Evolutionary conservation across 2,329 filamentous ascomycete species (phyloP), one percentile per base, ranked within the genome.

Genomic region (Apiospora sp.): DNA sequence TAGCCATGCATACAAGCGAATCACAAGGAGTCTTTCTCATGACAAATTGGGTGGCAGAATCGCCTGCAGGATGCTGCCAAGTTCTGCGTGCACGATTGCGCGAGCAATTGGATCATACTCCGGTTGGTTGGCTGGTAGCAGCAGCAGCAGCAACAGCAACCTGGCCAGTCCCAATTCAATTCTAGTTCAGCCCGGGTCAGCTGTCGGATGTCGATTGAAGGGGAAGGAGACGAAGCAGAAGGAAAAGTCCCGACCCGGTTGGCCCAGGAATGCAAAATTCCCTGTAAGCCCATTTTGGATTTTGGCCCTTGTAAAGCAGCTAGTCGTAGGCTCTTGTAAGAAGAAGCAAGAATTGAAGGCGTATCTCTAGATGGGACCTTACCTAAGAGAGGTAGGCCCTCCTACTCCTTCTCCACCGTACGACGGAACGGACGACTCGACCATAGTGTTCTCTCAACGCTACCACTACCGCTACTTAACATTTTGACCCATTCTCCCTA

Each of bases 251-350:
- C 58, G 10, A 41, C 44, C 67, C 44, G 44, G 67, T 69, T 69
- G 67, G 67, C 67, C 67, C 44, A 69, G 67, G 67, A 69, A 69
- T 69, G 67, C 67, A 49, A 69, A 69, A 49, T 69, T 46, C 43
- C 30, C 58, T 64, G 58, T 41, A n/a, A 41, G 37, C 37, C 37
- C 37, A 41, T 41, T 41, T 41, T 41, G 37, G 58, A 41, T 41
- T 64, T 24, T 41, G 58, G 34, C 58, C 67, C 67, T 49, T 49
- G 67, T 41, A 22, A 41, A 41, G 30, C 34, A 41, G n/a, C 58
- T 64, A 64, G 34, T 22, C 58, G 16, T 64, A 64, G 30, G 37
- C 27, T 61, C 30, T 61, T 64, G 58, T n/a, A 41, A 37, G 58
- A 64, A 64, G 58, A 64, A 64, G 58, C 58, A 64, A n/a, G 58